A percentile compares a stretch with the other conserved stretches of the same genome.
Evolutionary conservation across 2,329 filamentous ascomycete genomes (phyloP).

Genomic region (Paracoccidioides lutzii): DNA sequence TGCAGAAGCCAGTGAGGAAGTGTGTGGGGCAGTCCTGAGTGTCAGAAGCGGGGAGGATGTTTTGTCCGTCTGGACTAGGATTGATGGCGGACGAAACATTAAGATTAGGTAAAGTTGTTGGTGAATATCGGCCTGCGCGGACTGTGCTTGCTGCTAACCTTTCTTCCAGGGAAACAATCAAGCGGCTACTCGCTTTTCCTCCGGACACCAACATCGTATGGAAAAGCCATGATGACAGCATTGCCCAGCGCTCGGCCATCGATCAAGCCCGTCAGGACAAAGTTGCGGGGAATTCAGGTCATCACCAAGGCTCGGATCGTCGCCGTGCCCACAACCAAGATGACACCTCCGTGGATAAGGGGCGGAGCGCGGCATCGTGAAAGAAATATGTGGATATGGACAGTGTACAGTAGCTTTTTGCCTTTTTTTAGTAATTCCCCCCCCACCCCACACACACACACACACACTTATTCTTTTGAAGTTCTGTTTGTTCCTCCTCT

Average conservation of each 20-base stretch:
- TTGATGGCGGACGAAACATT: constrained; percentile 81
- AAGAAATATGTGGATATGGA: background rate
- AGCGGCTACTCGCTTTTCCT: constrained; percentile 74
- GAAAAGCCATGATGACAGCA: constrained; percentile 93
- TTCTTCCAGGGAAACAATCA: constrained; percentile 68
- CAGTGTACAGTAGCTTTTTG: background rate
- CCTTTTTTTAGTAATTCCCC: constrained; percentile 1
- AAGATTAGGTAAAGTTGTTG: constrained; percentile 66
- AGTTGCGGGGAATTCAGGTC: constrained; percentile 27
- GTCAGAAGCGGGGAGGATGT: constrained; percentile 94
- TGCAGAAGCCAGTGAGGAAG: constrained; percentile 78
- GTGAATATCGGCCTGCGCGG: background rate
- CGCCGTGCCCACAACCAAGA: constrained; percentile 32
- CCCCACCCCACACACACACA: no score
- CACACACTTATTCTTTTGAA: constrained; percentile 1
- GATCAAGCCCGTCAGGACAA: constrained; percentile 89
- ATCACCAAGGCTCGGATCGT: constrained; percentile 29
- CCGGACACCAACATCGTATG: constrained; percentile 83
- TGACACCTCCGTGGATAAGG: constrained; percentile 31
- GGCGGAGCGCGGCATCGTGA: constrained; percentile 26
- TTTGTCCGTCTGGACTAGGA: constrained; percentile 93
- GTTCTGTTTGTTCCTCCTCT: background rate
- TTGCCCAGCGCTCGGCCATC: constrained; percentile 78
- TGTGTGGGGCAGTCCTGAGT: constrained; percentile 88
- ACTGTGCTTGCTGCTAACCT: background rate